These are phyloP conservation scores for Flaveria sonorensis DNA, from an alignment of 129 eudicot genomes.

Conservation along the genomic window DNA sequence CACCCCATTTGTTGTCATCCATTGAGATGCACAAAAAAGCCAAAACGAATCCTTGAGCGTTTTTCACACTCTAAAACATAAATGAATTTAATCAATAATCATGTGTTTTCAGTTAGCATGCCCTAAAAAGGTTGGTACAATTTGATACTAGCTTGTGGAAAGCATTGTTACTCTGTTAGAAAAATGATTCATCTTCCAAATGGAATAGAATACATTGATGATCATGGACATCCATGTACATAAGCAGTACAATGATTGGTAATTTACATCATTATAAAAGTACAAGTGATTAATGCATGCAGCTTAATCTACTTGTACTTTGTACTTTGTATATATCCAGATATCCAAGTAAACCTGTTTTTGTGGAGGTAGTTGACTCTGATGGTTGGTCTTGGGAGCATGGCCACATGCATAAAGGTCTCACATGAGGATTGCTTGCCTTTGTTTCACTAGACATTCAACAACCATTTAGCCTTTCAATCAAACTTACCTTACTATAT, in stretches of 20 bases:
- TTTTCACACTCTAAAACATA: too few species aligned
- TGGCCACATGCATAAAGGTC: slow-evolving; percentile 55
- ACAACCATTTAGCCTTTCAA: slow-evolving; percentile 35
- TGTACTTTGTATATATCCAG: slow-evolving; percentile 31
- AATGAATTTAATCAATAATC: neutral
- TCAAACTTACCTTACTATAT: slow-evolving; percentile 42
- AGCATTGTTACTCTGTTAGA: too few species aligned
- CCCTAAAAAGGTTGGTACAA: neutral
- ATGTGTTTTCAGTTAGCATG: slow-evolving; percentile 1
- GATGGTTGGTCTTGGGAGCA: slow-evolving; percentile 41
- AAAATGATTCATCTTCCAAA: neutral
- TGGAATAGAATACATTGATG: slow-evolving; percentile 24
- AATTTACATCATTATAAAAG: slow-evolving; percentile 35
- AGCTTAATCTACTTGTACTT: slow-evolving; percentile 31
- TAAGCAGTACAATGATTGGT: slow-evolving; percentile 33
- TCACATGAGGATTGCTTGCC: slow-evolving; percentile 59
- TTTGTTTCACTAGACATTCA: slow-evolving; percentile 41
- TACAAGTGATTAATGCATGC: slow-evolving; percentile 37
- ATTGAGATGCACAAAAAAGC: too few species aligned
- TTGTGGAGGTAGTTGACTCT: slow-evolving; percentile 43
- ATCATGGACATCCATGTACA: slow-evolving; percentile 31
- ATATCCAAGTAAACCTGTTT: slow-evolving; percentile 25
- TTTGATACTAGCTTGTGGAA: neutral
- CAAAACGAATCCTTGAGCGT: too few species aligned
- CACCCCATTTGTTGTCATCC: too few species aligned